Conservation (phyloP, 345 rosid species). For the Leavenworthia alabamica region DNA sequence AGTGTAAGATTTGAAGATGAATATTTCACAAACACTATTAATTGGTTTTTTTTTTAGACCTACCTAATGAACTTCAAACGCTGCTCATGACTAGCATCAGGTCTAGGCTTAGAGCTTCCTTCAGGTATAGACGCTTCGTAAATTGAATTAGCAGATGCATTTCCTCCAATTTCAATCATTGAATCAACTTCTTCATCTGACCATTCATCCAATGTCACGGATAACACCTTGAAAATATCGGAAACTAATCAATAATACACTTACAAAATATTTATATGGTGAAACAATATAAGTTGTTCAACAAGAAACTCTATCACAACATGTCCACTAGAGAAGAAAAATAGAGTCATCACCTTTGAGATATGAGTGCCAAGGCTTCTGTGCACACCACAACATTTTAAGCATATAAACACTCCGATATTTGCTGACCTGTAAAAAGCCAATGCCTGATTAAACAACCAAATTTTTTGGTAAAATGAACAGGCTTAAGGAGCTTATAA, state of each 20-base stretch:
- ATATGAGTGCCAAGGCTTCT: conserved; percentile 94
- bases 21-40: background rate
- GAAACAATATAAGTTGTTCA: too few relatives aligned
- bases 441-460: conserved; percentile 3
- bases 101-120: conserved; percentile 68
- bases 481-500: background rate
- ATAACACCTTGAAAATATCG: conserved; percentile 62
- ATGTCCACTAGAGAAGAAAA: too few relatives aligned
- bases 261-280: background rate
- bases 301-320: too few relatives aligned
- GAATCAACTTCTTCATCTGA: conserved; percentile 80
- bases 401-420: conserved; percentile 93
- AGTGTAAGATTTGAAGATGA: conserved; percentile 12
- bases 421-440: conserved; percentile 74
- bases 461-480: background rate
- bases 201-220: conserved; percentile 97
- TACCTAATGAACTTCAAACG: conserved; percentile 86
- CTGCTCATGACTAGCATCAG: conserved; percentile 65
- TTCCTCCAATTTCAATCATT: conserved; percentile 95
- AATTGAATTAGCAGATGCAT: conserved; percentile 76
- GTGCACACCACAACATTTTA: conserved; percentile 95
- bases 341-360: conserved; percentile 80
- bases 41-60: too few relatives aligned
- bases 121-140: conserved; percentile 88
- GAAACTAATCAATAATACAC: background rate